Evolutionary conservation across 169 alveolate species (phyloP), one percentile per base, ranked within the genome.

Genomic region (Plasmodium ovale): DNA sequence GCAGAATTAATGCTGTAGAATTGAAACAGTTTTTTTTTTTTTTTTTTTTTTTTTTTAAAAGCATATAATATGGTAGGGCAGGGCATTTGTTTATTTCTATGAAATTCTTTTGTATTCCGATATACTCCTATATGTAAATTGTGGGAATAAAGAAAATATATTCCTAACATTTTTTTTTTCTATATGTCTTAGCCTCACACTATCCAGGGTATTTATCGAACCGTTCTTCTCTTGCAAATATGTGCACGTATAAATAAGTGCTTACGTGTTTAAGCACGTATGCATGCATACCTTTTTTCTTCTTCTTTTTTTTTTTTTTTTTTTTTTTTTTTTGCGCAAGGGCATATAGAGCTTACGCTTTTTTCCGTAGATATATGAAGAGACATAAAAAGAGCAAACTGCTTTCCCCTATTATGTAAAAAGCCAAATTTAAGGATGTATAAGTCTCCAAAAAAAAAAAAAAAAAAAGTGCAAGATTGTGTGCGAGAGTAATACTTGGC

Each of bases 1-100:
- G 35, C 37, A 70, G 84, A 70, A 70, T 70, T 70, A 70, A 70
- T 35, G 33, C 29, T 58, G 84, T 70, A 53, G 67, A 70, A 35
- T 21, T 27, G 84, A 53, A 49, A 37, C 2, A 27, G 16, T 14
- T 51, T 25, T 25, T 51, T 54, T n/a, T n/a, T n/a, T n/a, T n/a
- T n/a, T 51, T 14, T 51, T 51, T 51, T 51, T 7, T 14, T 31
- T 65, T 16, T 65, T 65, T 31, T 31, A 47, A 69, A 21, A 47
- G n/a, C 23, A 27, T 16, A 53, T 29, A 44, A 56, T 21, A 54
- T 25, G 56, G 35, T 9, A 58, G 21, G 25, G 14, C 19, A 56
- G 33, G 19, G 53, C 59, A 54, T 53, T 58, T 31, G n/a, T 56
- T 53, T 56, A 72, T 53, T 72, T 72, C 87, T 72, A 72, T 25